Conservation (phyloP, 257 asterid genomes). For the Fraxinus cuspidata region DNA sequence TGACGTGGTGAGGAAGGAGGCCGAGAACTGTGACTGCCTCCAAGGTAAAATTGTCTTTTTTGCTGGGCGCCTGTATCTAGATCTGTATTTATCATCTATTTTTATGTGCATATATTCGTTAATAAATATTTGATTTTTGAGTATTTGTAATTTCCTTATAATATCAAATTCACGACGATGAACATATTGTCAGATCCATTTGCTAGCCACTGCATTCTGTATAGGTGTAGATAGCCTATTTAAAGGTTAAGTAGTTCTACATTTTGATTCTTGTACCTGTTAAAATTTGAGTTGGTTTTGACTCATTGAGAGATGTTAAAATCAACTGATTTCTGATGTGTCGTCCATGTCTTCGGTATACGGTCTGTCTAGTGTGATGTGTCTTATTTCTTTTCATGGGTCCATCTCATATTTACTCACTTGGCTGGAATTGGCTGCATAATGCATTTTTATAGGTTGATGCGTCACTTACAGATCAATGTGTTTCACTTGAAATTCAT, state of each 20-base stretch:
- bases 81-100: neutral
- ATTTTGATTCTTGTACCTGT: neutral
- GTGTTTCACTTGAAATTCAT: neutral
- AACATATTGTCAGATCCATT: neutral
- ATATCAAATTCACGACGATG: neutral
- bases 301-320: neutral
- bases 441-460: neutral
- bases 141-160: neutral
- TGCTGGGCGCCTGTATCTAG: neutral
- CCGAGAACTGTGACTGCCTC: slow-evolving; percentile 55
- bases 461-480: neutral
- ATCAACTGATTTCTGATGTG: neutral
- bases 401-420: neutral
- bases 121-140: neutral
- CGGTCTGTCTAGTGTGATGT: neutral
- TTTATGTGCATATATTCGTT: neutral
- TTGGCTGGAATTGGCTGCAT: neutral
- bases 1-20: slow-evolving; percentile 58
- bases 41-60: slow-evolving; percentile 36
- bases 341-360: neutral
- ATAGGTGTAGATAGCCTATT: neutral
- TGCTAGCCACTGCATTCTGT: neutral
- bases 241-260: neutral
- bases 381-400: neutral
- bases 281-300: neutral